phyloP scores from a whole-genome alignment of 805 yeast genomes.

The Lipomyces anomalus region DNA sequence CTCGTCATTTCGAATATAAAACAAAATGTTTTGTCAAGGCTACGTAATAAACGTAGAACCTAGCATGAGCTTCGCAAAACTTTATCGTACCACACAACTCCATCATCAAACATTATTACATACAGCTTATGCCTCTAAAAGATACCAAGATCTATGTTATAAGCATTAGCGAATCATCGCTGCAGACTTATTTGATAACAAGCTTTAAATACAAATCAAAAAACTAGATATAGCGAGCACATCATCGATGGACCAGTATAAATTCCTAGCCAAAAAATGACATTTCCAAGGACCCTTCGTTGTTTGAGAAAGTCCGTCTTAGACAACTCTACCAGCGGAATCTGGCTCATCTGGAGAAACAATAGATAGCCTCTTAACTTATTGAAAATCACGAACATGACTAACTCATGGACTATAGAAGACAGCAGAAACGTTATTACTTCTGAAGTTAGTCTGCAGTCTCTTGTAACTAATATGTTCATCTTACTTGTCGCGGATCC shows the following conservation, averaged over 20 bases:
- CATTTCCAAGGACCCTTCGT: conserved; percentile 62
- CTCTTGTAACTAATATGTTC: conserved; percentile 32
- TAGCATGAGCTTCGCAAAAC: no score
- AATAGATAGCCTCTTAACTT: conserved; percentile 76
- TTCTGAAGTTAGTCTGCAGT: conserved; percentile 1
- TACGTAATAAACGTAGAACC: no score
- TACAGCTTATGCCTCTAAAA: no score
- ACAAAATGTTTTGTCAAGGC: no score
- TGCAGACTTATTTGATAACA: no score
- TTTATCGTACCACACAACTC: no score
- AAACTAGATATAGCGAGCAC: conserved; percentile 76
- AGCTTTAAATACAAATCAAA: no score
- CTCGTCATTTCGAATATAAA: no score
- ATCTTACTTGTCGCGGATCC: conserved; percentile 54
- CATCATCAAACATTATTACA: no score
- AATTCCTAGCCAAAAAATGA: conserved; percentile 87
- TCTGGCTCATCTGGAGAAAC: conserved; percentile 76
- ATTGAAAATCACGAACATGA: conserved; percentile 83
- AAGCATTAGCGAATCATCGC: no score
- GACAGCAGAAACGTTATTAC: conserved; percentile 64
- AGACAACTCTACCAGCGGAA: conserved; percentile 68
- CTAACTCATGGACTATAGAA: conserved; percentile 79
- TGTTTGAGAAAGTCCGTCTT: conserved; percentile 53
- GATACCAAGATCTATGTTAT: no score
- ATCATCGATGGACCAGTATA: conserved; percentile 83